These are phyloP conservation scores for Leccinum griseonigrum DNA, from an alignment of 1,284 basidiomycete species.

Conservation along the genomic window DNA sequence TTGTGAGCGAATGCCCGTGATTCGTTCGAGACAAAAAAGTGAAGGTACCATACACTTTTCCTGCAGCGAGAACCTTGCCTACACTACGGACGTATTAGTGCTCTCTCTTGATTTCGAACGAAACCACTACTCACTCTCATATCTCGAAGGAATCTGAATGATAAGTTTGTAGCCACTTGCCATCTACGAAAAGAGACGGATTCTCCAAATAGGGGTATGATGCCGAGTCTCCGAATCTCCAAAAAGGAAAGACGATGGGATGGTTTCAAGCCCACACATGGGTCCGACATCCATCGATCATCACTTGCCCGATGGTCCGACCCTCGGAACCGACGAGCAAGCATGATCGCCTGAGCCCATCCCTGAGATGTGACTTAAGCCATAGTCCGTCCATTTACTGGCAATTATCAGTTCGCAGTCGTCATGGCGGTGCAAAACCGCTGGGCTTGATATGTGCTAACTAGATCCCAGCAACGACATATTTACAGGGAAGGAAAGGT, in stretches of 20 bases:
- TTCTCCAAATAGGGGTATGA: slow-evolving; percentile 49
- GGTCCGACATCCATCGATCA: too few relatives aligned
- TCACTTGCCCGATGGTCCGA: too few relatives aligned
- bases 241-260: slow-evolving; percentile 42
- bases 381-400: too few relatives aligned
- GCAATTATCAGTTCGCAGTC: too few relatives aligned
- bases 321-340: too few relatives aligned
- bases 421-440: too few relatives aligned
- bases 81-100: slow-evolving; percentile 10
- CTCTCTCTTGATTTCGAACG: not conserved
- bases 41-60: slow-evolving; percentile 39
- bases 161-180: slow-evolving; percentile 37
- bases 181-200: slow-evolving; percentile 35
- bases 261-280: slow-evolving; percentile 25
- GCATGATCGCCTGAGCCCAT: too few relatives aligned
- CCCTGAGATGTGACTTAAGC: too few relatives aligned
- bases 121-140: slow-evolving; percentile 38
- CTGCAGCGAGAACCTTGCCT: slow-evolving; percentile 30
- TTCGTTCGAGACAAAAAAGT: slow-evolving; percentile 41
- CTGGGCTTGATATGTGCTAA: not conserved
- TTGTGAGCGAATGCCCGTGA: slow-evolving; percentile 35
- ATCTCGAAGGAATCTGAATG: slow-evolving; percentile 39
- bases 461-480: not conserved
- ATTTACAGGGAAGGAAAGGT: not conserved
- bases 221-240: slow-evolving; percentile 37